phyloP scores from a whole-genome alignment of 2,329 filamentous ascomycete species.

The Fusarium sp. region DNA sequence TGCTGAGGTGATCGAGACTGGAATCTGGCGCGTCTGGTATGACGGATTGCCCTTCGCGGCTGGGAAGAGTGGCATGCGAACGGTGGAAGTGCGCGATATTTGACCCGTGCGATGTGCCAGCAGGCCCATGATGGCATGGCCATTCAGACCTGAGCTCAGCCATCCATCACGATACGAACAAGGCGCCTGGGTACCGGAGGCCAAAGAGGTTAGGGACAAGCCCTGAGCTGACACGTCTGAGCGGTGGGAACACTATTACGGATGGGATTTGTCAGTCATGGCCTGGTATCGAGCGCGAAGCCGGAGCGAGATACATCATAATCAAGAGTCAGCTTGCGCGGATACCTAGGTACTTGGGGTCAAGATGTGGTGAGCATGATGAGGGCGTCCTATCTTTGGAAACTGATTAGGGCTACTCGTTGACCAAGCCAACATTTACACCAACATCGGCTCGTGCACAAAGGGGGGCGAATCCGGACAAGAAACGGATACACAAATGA shows the following conservation, averaged over 20 bases:
- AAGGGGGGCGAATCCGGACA: slow-evolving; percentile 25
- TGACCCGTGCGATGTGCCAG: slow-evolving; percentile 22
- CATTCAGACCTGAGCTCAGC: slow-evolving; percentile 31
- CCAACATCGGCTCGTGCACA: slow-evolving; percentile 17
- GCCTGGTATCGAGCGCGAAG: slow-evolving; percentile 15
- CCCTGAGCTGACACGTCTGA: slow-evolving; percentile 2
- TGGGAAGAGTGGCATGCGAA: slow-evolving; percentile 13
- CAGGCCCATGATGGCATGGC: slow-evolving; percentile 16
- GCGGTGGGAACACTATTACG: slow-evolving; percentile 9
- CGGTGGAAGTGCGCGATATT: slow-evolving; percentile 40
- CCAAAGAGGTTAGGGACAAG: slow-evolving; percentile 6
- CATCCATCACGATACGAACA: slow-evolving; percentile 35
- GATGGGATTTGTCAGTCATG: slow-evolving; percentile 26
- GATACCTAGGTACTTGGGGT: slow-evolving; percentile 21
- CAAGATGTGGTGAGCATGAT: slow-evolving; percentile 19
- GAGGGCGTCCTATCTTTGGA: slow-evolving; percentile 29
- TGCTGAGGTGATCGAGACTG: slow-evolving; percentile 14
- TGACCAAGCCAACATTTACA: slow-evolving; percentile 2
- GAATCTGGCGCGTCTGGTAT: slow-evolving; percentile 26
- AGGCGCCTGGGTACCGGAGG: slow-evolving; percentile 16
- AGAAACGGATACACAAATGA: slow-evolving; percentile 23
- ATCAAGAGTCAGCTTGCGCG: not conserved
- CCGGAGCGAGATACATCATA: slow-evolving; percentile 16
- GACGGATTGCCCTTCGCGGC: slow-evolving; percentile 15
- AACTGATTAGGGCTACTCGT: slow-evolving; percentile 34